phyloP scores from a whole-genome alignment of 2,329 filamentous ascomycete genomes.

The Aspergillus uvarum region DNA sequence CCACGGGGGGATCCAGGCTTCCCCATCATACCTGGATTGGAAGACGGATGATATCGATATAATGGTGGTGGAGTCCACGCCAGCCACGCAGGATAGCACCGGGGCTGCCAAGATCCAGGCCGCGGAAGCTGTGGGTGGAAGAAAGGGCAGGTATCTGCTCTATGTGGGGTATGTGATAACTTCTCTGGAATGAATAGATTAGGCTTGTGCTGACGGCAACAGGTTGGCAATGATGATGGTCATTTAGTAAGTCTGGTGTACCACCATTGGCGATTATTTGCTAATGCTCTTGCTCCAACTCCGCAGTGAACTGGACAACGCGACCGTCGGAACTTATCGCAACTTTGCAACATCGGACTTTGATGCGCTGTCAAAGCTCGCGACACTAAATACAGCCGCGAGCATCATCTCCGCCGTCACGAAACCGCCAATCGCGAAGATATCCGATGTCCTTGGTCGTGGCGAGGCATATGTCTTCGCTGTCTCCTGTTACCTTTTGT shows the following conservation, averaged over 20 bases:
- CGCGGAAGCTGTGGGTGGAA: conserved; percentile 29
- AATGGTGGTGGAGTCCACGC: conserved; percentile 1
- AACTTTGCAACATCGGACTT: conserved; percentile 46
- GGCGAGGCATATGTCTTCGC: conserved; percentile 39
- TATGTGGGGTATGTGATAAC: conserved; percentile 26
- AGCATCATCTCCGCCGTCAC: conserved; percentile 42
- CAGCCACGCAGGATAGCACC: conserved; percentile 12
- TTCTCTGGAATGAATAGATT: too few species aligned
- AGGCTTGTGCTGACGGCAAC: conserved; percentile 9
- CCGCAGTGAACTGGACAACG: conserved; percentile 38
- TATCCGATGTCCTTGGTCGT: conserved; percentile 46
- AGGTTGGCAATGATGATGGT: conserved; percentile 34
- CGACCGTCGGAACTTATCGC: conserved; percentile 41
- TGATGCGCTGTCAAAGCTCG: conserved; percentile 35
- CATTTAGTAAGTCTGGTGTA: conserved; percentile 25
- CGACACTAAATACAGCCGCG: conserved; percentile 37
- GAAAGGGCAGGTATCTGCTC: conserved; percentile 31
- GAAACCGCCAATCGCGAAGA: conserved; percentile 45
- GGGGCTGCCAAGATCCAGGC: conserved; percentile 32
- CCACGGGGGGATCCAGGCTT: background rate
- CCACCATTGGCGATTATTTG: background rate
- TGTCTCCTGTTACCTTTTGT: conserved; percentile 37
- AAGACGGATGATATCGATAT: conserved; percentile 13
- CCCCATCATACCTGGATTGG: conserved; percentile 7
- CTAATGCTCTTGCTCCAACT: background rate